Base-by-base conservation (phyloP, 257 asterid species). In the Voacanga thouarsii region DNA sequence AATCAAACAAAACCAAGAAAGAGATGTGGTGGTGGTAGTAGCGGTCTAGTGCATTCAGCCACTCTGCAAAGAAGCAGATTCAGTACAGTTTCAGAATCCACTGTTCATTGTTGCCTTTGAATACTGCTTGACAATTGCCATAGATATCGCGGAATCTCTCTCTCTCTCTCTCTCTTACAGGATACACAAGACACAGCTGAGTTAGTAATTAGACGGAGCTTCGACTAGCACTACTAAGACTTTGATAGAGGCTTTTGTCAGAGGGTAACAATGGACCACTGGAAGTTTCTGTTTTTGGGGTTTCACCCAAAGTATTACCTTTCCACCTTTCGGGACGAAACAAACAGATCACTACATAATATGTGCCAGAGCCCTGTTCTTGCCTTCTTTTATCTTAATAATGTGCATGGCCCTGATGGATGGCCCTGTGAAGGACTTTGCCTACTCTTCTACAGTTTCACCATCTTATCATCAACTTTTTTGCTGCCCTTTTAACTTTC, bases 251-350 rank as follows among this genome's bases (percentile, higher is more conserved):
- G 77, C 44, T 74, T 80, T 79, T 80, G 94, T 89, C 94, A 90
- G 96, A 80, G 63, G 88, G 90, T 82, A 89, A 87, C 83, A 84
- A 85, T 88, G 97, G 97, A 92, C 97, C 97, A 92, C 96, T 90
- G 96, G 84, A 84, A 92, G 92, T 91, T 90, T 90, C 93, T 88
- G 93, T 88, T 87, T 92, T 89, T 89, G 90, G 96, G 96, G 93
- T 90, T 90, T 91, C 96, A 90, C 96, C 95, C 96, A 90, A 88
- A 86, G 89, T 77, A 82, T 88, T 91, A 82, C 85, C 88, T 88
- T 89, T 90, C 81, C 79, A 89, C 90, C 85, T 85, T 87, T 90
- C 86, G 86, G 90, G 85, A 85, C 82, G 83, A 90, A 89, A 89
- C 92, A 88, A 85, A 85, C 88, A 87, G 81, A 83, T 87, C 33